A percentile compares a stretch with the other conserved stretches of the same genome.
Evolutionary conservation across 345 rosid species (phyloP).

Genomic region (Gossypium raimondii): DNA sequence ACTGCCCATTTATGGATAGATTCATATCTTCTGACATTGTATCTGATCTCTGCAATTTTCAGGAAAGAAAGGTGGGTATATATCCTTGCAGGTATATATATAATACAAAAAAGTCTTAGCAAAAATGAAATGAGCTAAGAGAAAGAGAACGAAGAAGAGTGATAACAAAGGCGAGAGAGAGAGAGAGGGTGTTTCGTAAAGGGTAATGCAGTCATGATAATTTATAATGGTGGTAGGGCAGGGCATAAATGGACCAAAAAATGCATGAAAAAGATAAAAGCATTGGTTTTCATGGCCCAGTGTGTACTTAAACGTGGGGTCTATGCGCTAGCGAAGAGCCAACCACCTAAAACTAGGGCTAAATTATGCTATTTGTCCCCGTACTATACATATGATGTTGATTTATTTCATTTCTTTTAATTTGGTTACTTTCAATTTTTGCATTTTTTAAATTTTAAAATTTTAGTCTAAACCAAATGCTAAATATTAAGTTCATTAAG

Average conservation of each 20-base stretch:
- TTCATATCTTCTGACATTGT: conserved; percentile 52
- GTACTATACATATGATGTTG: too few species aligned
- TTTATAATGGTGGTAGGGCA: conserved; percentile 63
- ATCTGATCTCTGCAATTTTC: not conserved
- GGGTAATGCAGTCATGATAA: conserved; percentile 55
- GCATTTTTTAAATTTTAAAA: too few species aligned
- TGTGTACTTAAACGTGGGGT: conserved; percentile 41
- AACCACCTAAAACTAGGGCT: conserved; percentile 34
- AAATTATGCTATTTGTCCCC: too few species aligned
- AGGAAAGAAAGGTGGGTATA: too few species aligned
- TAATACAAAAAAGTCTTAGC: not conserved
- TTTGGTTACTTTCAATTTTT: too few species aligned
- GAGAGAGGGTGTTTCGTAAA: conserved; percentile 29
- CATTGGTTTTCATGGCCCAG: conserved; percentile 34
- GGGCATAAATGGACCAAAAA: conserved; percentile 30
- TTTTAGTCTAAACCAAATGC: too few species aligned
- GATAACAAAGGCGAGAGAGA: not conserved
- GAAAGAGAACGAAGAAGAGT: not conserved
- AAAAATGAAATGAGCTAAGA: not conserved
- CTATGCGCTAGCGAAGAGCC: conserved; percentile 37
- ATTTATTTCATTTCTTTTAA: too few species aligned
- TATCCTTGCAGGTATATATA: not conserved
- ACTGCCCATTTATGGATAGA: conserved; percentile 85
- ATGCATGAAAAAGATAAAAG: conserved; percentile 36
- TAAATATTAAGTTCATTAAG: too few species aligned